Evolutionary conservation across 495 filamentous ascomycete genomes (phyloP).

Genomic region (Umbilicaria muhlenbergii): DNA sequence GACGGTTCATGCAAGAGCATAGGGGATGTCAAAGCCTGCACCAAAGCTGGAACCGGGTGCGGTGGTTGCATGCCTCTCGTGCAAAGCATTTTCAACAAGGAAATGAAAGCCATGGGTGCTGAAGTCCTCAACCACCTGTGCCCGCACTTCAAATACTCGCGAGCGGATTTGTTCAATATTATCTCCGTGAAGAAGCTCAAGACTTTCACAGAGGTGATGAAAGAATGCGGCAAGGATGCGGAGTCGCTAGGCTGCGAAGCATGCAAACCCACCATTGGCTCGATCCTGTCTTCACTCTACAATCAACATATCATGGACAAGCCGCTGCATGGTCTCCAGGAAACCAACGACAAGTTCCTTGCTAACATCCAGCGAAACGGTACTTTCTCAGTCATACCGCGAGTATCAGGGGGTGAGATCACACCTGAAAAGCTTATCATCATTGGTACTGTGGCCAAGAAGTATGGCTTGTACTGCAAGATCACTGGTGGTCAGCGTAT

Average conservation of each 20-base stretch:
- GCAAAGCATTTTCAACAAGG: slow-evolving; percentile 82
- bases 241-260: slow-evolving; percentile 75
- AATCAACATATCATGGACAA: slow-evolving; percentile 77
- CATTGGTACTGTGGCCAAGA: slow-evolving; percentile 78
- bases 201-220: slow-evolving; percentile 71
- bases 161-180: slow-evolving; percentile 84
- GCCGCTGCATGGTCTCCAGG: slow-evolving; percentile 64
- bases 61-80: slow-evolving; percentile 91
- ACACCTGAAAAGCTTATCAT: slow-evolving; percentile 80
- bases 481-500: slow-evolving; percentile 93
- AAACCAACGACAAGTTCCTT: slow-evolving; percentile 89
- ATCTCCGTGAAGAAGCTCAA: slow-evolving; percentile 67
- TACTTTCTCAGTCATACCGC: slow-evolving; percentile 80
- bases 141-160: slow-evolving; percentile 72
- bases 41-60: slow-evolving; percentile 88
- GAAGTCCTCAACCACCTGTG: slow-evolving; percentile 86
- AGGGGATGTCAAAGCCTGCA: slow-evolving; percentile 81
- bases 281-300: slow-evolving; percentile 72
- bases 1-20: slow-evolving; percentile 74
- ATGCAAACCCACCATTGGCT: slow-evolving; percentile 79
- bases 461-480: slow-evolving; percentile 82
- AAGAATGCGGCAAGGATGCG: slow-evolving; percentile 56
- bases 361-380: slow-evolving; percentile 92
- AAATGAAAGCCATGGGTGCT: slow-evolving; percentile 79
- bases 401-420: slow-evolving; percentile 79